phyloP scores from a whole-genome alignment of 108 stramenopile genomes.

The Thalassiosira profunda region DNA sequence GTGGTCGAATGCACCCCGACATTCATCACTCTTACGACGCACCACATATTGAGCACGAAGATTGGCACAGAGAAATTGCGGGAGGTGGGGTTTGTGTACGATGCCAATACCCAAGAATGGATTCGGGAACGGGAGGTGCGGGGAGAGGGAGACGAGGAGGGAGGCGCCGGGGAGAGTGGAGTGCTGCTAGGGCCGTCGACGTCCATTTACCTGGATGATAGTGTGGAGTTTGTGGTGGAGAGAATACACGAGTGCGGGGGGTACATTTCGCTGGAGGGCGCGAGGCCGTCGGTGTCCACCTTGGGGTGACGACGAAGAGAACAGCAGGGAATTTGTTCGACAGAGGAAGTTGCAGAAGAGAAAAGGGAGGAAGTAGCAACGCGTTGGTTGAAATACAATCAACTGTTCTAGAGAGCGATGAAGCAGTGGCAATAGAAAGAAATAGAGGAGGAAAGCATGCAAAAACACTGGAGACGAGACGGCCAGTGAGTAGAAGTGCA shows the following conservation, averaged over 20 bases:
- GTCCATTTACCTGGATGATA: constrained; percentile 51
- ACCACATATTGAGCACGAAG: constrained; percentile 49
- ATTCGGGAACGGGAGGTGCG: constrained; percentile 27
- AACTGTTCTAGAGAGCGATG: too few species aligned
- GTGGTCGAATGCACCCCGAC: constrained; percentile 48
- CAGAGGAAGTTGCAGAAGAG: neutral
- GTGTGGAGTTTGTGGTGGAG: constrained; percentile 46
- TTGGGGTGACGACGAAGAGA: neutral
- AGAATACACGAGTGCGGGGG: constrained; percentile 50
- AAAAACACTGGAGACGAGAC: too few species aligned
- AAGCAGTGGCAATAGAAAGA: too few species aligned
- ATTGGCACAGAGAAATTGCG: constrained; percentile 47
- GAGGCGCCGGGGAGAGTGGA: too few species aligned
- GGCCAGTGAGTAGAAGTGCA: too few species aligned
- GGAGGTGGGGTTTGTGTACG: constrained; percentile 43
- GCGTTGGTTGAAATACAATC: neutral
- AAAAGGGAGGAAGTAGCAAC: neutral
- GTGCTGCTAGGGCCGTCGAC: constrained; percentile 50
- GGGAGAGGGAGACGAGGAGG: constrained; percentile 7
- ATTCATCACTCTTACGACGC: constrained; percentile 42
- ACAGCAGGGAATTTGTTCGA: neutral
- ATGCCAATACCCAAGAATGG: constrained; percentile 39
- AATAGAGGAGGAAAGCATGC: too few species aligned
- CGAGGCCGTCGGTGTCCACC: constrained; percentile 38
- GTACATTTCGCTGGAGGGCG: constrained; percentile 43